These are phyloP conservation scores for Salix dunnii DNA, from an alignment of 345 rosid species.

Conservation along the genomic window DNA sequence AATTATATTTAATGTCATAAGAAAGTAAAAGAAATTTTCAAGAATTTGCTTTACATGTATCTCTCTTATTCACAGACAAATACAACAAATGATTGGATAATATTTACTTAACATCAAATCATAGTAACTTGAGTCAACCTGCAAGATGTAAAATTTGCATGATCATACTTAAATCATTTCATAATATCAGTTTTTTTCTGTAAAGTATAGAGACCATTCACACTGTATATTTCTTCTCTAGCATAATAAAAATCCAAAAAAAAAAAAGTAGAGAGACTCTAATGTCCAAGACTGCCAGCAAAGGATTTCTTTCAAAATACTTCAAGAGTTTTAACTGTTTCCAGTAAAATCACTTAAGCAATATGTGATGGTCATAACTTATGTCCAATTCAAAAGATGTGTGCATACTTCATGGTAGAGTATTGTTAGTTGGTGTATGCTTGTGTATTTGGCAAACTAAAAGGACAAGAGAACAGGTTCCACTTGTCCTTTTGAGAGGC, in stretches of 20 bases:
- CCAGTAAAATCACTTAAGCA: neutral
- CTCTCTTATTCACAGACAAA: neutral
- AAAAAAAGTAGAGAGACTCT: neutral
- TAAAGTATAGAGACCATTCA: no score
- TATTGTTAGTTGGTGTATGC: neutral
- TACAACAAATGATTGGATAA: neutral
- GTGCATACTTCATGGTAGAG: neutral
- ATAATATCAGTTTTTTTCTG: no score
- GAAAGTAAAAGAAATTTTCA: neutral
- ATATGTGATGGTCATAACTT: neutral
- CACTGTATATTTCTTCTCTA: no score
- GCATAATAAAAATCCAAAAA: neutral
- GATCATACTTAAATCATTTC: neutral
- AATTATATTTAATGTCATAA: neutral
- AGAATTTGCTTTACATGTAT: neutral
- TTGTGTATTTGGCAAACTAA: neutral
- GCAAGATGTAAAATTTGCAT: neutral
- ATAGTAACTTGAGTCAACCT: neutral
- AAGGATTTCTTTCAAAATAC: neutral
- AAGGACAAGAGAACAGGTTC: neutral
- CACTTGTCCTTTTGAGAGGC: neutral
- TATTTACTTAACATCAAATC: neutral
- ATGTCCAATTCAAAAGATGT: neutral
- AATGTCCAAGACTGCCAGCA: neutral
- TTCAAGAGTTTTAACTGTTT: neutral